Evolutionary conservation across 1,139 yeast genomes (phyloP).

Genomic region (Taphrina populina): DNA sequence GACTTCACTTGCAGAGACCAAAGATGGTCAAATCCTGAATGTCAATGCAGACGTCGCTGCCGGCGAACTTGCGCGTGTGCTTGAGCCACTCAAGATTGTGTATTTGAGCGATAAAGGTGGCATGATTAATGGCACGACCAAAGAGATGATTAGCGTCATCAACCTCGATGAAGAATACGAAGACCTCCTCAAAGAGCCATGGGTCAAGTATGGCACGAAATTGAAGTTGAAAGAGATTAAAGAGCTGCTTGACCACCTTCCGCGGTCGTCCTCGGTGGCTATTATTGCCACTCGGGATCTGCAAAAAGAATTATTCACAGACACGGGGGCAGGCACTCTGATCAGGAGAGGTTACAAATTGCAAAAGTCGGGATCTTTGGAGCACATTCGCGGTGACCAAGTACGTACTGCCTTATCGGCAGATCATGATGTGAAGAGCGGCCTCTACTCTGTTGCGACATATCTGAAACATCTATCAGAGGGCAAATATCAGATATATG

Average conservation of each 20-base stretch:
- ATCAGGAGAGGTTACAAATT: constrained; percentile 95
- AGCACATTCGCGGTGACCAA: constrained; percentile 60
- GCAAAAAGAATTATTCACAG: constrained; percentile 96
- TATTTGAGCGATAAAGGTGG: constrained; percentile 98
- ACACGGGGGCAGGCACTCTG: constrained; percentile 98
- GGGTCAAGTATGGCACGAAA: constrained; percentile 99
- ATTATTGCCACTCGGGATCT: constrained; percentile 91
- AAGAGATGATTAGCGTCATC: constrained; percentile 83
- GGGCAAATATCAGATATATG: constrained; percentile 69
- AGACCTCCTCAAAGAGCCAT: constrained; percentile 80
- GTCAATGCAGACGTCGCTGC: constrained; percentile 99
- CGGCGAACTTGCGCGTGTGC: constrained; percentile 92
- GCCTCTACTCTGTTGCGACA: constrained; percentile 73
- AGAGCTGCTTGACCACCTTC: constrained; percentile 87
- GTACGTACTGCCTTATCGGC: constrained; percentile 73
- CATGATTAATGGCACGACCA: constrained; percentile 84
- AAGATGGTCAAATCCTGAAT: constrained; percentile 92
- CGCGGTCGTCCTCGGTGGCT: constrained; percentile 96
- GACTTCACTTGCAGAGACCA: constrained; percentile 93
- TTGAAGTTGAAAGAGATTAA: constrained; percentile 93
- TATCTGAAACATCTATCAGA: constrained; percentile 57
- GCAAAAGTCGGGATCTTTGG: constrained; percentile 63
- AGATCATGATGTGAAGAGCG: constrained; percentile 71
- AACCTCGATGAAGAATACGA: constrained; percentile 96
- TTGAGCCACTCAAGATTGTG: constrained; percentile 94